These are phyloP conservation scores for Astragalus glycyphyllos DNA, from an alignment of 306 rosid genomes.

Conservation along the genomic window DNA sequence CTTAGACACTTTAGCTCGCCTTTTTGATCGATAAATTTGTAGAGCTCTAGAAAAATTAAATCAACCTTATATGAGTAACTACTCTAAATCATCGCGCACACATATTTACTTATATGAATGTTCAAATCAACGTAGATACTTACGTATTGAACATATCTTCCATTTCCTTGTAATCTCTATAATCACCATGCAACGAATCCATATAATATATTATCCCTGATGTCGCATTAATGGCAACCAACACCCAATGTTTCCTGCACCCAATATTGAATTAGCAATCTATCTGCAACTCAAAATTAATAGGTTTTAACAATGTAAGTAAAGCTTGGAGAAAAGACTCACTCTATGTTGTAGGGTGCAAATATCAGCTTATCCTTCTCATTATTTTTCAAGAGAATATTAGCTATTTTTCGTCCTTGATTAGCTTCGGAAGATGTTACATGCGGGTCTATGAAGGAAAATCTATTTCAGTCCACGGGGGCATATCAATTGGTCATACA, in stretches of 20 bases:
- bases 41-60: not conserved
- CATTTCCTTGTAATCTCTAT: not conserved
- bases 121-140: no score
- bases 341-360: not conserved
- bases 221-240: not conserved
- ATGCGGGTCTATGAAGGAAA: not conserved
- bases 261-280: not conserved
- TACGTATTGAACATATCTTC: not conserved
- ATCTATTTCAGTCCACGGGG: not conserved
- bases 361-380: not conserved
- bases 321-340: not conserved
- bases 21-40: no score
- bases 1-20: no score
- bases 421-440: no score
- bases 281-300: not conserved
- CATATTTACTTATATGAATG: not conserved
- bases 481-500: not conserved
- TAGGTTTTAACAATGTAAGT: not conserved
- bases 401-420: not conserved
- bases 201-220: no score
- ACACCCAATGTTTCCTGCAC: not conserved
- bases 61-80: not conserved
- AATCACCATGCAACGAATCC: not conserved
- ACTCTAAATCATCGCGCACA: no score
- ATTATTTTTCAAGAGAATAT: not conserved